A percentile compares a stretch with the other conserved stretches of the same genome.
These are phyloP conservation scores for Phytophthora pini DNA, from an alignment of 352 stramenopile species.

Conservation along the genomic window DNA sequence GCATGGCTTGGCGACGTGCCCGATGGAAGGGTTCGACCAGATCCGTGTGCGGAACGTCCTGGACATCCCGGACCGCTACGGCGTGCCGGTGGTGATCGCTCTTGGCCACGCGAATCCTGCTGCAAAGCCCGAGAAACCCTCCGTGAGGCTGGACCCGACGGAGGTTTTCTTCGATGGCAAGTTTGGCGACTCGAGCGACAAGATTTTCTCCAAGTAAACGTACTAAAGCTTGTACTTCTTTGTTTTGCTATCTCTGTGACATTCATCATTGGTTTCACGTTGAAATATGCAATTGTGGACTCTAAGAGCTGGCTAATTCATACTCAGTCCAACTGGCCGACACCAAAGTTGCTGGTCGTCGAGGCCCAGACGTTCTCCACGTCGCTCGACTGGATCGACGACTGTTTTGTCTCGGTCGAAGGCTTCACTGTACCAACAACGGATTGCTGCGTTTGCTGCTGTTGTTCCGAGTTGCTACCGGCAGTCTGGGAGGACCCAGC, in stretches of 20 bases:
- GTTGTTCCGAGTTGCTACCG: conserved; percentile 1
- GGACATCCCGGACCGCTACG: conserved; percentile 83
- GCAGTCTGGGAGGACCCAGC: background rate
- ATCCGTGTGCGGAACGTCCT: conserved; percentile 63
- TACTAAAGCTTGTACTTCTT: too few relatives aligned
- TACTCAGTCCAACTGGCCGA: conserved; percentile 26
- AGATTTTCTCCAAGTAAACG: conserved; percentile 56
- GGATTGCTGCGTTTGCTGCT: background rate
- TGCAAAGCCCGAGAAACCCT: conserved; percentile 28
- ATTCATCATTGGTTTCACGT: too few relatives aligned
- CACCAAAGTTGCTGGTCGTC: conserved; percentile 28
- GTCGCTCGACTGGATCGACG: conserved; percentile 11
- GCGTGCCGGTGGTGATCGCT: conserved; percentile 74
- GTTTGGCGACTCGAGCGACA: conserved; percentile 71
- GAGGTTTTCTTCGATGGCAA: conserved; percentile 89
- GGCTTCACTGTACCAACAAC: background rate
- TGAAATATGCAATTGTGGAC: too few relatives aligned
- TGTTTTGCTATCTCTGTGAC: too few relatives aligned
- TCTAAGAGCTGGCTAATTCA: too few relatives aligned
- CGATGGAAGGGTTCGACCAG: conserved; percentile 87
- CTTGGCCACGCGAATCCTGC: conserved; percentile 63
- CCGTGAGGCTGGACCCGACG: conserved; percentile 57
- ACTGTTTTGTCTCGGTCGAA: conserved; percentile 1
- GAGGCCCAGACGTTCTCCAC: conserved; percentile 19
- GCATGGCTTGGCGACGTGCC: conserved; percentile 71